phyloP scores from a whole-genome alignment of 2,329 filamentous ascomycete species.

The Trichoderma polysporum region DNA sequence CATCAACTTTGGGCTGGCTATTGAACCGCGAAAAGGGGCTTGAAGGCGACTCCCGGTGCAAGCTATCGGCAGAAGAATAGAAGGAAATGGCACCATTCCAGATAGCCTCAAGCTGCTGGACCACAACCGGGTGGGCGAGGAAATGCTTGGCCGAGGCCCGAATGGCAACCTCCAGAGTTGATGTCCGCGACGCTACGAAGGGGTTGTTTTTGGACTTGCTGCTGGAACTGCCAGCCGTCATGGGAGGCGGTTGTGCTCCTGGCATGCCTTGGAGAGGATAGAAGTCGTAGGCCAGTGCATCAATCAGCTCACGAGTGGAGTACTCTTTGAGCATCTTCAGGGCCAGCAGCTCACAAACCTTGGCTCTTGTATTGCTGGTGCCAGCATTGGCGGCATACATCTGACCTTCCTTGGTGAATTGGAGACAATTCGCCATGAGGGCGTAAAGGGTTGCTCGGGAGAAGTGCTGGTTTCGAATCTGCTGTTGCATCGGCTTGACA shows the following conservation, averaged over 20 bases:
- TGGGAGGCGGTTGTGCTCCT: conserved; percentile 42
- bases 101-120: conserved; percentile 94
- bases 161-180: conserved; percentile 89
- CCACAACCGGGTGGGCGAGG: conserved; percentile 83
- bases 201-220: conserved; percentile 46
- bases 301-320: conserved; percentile 83
- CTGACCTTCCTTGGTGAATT: conserved; percentile 86
- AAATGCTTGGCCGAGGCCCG: conserved; percentile 90
- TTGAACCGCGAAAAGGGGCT: conserved; percentile 27
- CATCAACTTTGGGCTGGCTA: conserved; percentile 39
- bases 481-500: conserved; percentile 90
- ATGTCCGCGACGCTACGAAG: conserved; percentile 71
- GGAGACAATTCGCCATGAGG: conserved; percentile 87
- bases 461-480: conserved; percentile 80
- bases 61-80: conserved; percentile 79
- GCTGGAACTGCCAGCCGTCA: conserved; percentile 34
- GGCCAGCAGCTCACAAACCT: conserved; percentile 86
- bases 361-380: conserved; percentile 77
- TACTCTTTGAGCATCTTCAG: conserved; percentile 90
- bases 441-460: conserved; percentile 85
- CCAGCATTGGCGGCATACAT: conserved; percentile 80
- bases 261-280: conserved; percentile 83
- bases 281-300: conserved; percentile 93
- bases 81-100: conserved; percentile 97
- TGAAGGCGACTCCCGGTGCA: conserved; percentile 61